These are phyloP conservation scores for Botrytis hyacinthi DNA, from an alignment of 2,329 filamentous ascomycete species.

Conservation along the genomic window DNA sequence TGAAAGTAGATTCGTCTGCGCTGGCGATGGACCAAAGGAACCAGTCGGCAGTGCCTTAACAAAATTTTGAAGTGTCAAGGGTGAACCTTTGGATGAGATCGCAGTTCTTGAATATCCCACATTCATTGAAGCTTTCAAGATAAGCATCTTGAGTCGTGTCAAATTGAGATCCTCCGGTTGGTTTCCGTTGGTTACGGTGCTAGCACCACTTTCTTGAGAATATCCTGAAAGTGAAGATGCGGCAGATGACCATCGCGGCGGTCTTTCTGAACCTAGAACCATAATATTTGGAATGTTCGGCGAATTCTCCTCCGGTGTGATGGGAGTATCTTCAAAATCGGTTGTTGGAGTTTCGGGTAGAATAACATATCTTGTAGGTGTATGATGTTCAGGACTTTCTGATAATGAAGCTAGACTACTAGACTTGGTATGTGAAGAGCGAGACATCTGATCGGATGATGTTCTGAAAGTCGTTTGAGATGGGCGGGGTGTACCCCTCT, in stretches of 20 bases:
- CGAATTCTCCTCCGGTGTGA: conserved; percentile 75
- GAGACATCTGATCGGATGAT: conserved; percentile 26
- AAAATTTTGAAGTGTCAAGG: conserved; percentile 66
- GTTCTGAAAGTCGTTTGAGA: conserved; percentile 68
- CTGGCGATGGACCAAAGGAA: conserved; percentile 71
- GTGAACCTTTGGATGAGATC: conserved; percentile 41
- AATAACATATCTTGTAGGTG: conserved; percentile 23
- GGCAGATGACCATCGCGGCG: conserved; percentile 66
- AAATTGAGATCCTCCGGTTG: conserved; percentile 71
- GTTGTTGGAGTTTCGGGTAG: conserved; percentile 86
- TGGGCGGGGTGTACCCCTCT: conserved; percentile 79
- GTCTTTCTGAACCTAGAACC: conserved; percentile 70
- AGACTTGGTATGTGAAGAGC: conserved; percentile 36
- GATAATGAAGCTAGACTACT: conserved; percentile 49
- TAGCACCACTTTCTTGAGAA: conserved; percentile 68
- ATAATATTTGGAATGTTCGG: conserved; percentile 82
- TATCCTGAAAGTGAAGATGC: conserved; percentile 77
- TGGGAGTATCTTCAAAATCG: conserved; percentile 87
- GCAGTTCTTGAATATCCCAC: conserved; percentile 67
- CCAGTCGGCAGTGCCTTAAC: conserved; percentile 72
- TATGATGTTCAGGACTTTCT: conserved; percentile 45
- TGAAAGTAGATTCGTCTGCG: conserved; percentile 69
- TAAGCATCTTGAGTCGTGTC: conserved; percentile 71
- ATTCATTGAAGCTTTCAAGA: conserved; percentile 83
- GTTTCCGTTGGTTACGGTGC: conserved; percentile 68